Evolutionary conservation across 192 early-diverging fungal species (phyloP).

Genomic region (Dimargaris verticillata): DNA sequence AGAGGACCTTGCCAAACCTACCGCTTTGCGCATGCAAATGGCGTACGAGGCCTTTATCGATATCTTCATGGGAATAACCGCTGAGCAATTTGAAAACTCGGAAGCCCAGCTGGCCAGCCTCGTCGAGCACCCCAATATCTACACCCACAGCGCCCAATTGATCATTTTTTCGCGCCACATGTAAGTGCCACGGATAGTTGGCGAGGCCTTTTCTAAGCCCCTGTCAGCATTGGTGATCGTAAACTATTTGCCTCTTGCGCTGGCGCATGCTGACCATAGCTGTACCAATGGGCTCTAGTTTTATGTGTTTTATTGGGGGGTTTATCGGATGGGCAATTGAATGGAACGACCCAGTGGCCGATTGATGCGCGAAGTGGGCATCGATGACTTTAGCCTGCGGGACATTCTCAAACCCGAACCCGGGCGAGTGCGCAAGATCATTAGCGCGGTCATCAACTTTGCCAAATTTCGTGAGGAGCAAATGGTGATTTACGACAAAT

Average conservation of each 20-base stretch:
- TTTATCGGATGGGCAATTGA: neutral
- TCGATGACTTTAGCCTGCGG: conserved; percentile 55
- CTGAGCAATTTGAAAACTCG: conserved; percentile 30
- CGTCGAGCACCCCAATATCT: conserved; percentile 36
- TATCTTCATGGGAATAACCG: conserved; percentile 43
- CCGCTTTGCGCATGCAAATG: conserved; percentile 39
- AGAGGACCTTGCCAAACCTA: conserved; percentile 60
- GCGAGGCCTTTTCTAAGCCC: too few species aligned
- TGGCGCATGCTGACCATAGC: too few species aligned
- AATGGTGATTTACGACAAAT: conserved; percentile 43
- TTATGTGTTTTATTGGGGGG: too few species aligned
- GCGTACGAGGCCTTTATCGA: conserved; percentile 59
- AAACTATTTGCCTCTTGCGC: too few species aligned
- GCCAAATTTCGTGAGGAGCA: conserved; percentile 76
- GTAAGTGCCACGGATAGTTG: conserved; percentile 26
- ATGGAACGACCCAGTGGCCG: conserved; percentile 20
- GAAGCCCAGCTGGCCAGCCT: conserved; percentile 19
- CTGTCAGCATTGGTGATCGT: too few species aligned
- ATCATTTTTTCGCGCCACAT: conserved; percentile 49
- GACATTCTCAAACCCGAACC: conserved; percentile 72
- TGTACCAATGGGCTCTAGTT: too few species aligned
- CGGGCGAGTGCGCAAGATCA: conserved; percentile 40
- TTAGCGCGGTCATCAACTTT: conserved; percentile 79
- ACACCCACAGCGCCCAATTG: conserved; percentile 41
- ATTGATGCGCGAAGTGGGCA: conserved; percentile 51